Evolutionary conservation across 2,329 filamentous ascomycete species (phyloP), one percentile per base, ranked within the genome.

Genomic region (Cryphonectria japonica): DNA sequence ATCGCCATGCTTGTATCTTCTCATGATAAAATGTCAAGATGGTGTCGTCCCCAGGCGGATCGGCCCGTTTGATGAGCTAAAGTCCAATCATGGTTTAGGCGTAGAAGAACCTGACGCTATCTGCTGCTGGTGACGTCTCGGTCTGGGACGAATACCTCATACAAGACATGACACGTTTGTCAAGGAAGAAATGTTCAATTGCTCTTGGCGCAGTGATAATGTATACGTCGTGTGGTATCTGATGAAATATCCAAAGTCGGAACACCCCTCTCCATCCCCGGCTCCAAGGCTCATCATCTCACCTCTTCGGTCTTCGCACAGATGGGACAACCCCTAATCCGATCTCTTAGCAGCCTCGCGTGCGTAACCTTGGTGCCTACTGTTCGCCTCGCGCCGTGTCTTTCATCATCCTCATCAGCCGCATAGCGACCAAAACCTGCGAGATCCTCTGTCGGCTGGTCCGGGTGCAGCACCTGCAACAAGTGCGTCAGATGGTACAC

Each of bases 351-450:
- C 69, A 97, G 79, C 74, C 94, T 88, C 54, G 95, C 94, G 78
- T 94, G 93, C 74, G 93, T 96, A 39, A 97, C 94, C 81, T 98
- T 98, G 41, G 91, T 89, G 0, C 93, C 93, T 8, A 98, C 90
- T 68, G 92, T 93, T 70, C 91, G 85, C 9, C 87, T 86, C 37
- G 81, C 80, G 13, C 67, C 43, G 69, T 79, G 80, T 22, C 82
- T 79, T 14, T 81, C 78, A 22, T 80, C 83, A 50, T 84, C 82
- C 57, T 82, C 82, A 3, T 79, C 77, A 1, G 82, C 82, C 22
- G 50, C 59, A 37, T 63, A 54, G 2, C 59, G 59, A 9, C 63
- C 63, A 39, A 87, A 82, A 3, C 84, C 82, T n/a, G 68, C 69
- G 3, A 83, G 78, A 70, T 91, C 87, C 7, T 39, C 57, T 29